Evolutionary conservation across 2,329 filamentous ascomycete species (phyloP).

Genomic region (Cercospora sp.): DNA sequence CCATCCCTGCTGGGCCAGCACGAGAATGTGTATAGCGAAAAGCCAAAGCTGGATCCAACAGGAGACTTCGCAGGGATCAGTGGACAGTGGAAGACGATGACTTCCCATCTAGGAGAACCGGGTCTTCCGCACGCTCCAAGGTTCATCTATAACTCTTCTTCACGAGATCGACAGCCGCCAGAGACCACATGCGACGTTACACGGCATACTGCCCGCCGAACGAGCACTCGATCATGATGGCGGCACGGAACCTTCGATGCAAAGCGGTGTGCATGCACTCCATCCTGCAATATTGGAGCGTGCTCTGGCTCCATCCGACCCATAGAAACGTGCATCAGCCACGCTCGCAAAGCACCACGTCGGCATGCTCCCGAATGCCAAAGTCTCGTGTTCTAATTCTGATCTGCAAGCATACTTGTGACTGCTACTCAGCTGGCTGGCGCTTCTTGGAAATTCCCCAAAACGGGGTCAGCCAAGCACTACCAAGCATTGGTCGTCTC

Average conservation of each 20-base stretch:
- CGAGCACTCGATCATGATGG: neutral
- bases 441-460: neutral
- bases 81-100: neutral
- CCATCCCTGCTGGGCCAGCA: neutral
- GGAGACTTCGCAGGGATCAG: neutral
- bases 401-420: conserved; percentile 5
- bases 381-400: neutral
- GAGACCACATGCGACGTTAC: neutral
- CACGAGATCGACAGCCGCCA: neutral
- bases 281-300: neutral
- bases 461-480: conserved; percentile 3
- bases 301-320: neutral
- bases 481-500: conserved; percentile 1
- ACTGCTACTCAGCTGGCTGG: neutral
- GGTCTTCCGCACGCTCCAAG: neutral
- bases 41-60: neutral
- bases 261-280: neutral
- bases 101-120: neutral
- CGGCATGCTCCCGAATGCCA: neutral
- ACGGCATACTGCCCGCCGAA: neutral
- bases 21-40: neutral
- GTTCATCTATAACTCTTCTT: neutral
- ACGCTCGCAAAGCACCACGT: neutral
- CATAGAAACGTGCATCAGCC: neutral
- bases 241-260: neutral